These are phyloP conservation scores for Adansonia gregorii DNA, from an alignment of 441 rosid species.

Conservation along the genomic window DNA sequence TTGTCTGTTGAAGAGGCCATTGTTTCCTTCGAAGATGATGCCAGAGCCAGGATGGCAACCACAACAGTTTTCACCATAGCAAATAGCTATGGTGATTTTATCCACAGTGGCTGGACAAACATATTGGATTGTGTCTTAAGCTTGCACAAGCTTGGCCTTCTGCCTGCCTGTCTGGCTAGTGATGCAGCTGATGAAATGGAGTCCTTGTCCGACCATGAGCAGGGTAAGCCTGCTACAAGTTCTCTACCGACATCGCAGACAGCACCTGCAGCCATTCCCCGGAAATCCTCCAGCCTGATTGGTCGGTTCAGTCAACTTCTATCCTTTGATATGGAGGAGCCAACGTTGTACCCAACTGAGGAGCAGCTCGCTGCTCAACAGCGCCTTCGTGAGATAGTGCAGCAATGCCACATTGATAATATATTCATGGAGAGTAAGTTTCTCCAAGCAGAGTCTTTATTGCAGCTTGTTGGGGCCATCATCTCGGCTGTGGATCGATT, in stretches of 20 bases:
- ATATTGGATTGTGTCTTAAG: slow-evolving; percentile 67
- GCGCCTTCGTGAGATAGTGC: slow-evolving; percentile 55
- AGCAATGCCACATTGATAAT: slow-evolving; percentile 62
- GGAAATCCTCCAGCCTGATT: slow-evolving; percentile 69
- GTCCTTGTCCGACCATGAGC: slow-evolving; percentile 48
- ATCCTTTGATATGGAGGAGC: slow-evolving; percentile 74
- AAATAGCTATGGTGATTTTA: slow-evolving; percentile 66
- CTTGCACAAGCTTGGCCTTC: slow-evolving; percentile 70
- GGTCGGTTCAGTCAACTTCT: slow-evolving; percentile 74
- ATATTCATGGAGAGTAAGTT: slow-evolving; percentile 77
- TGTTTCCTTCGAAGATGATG: slow-evolving; percentile 62
- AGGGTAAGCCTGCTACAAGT: slow-evolving; percentile 47
- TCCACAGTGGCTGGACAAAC: slow-evolving; percentile 65
- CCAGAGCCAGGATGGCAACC: slow-evolving; percentile 66
- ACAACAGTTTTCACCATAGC: slow-evolving; percentile 69
- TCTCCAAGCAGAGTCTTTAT: slow-evolving; percentile 71
- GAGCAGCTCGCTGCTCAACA: slow-evolving; percentile 68
- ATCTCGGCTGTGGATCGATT: slow-evolving; percentile 55
- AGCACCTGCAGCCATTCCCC: slow-evolving; percentile 46
- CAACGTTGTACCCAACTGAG: slow-evolving; percentile 59
- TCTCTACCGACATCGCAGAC: slow-evolving; percentile 39
- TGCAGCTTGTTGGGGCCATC: slow-evolving; percentile 63
- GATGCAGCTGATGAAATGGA: slow-evolving; percentile 66
- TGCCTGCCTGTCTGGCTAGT: slow-evolving; percentile 65
- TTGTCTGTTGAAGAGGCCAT: slow-evolving; percentile 61